A percentile compares a stretch with the other conserved stretches of the same genome.
phyloP scores from a whole-genome alignment of 768 basidiomycete genomes.

The Pholiota conissans region DNA sequence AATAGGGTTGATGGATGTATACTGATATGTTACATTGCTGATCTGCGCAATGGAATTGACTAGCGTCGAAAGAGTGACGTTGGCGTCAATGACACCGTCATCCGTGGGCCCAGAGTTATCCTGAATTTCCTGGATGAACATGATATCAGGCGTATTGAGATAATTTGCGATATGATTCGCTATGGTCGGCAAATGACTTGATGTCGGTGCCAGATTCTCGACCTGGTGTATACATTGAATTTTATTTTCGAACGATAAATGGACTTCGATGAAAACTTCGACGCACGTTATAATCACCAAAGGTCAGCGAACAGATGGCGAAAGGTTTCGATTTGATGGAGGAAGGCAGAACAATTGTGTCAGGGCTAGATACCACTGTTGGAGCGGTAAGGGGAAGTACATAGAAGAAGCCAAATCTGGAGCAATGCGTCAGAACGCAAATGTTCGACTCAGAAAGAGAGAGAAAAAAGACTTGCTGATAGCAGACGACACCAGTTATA shows the following conservation, averaged over 20 bases:
- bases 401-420: constrained; percentile 53
- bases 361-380: constrained; percentile 38
- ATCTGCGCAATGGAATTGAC: constrained; percentile 45
- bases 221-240: constrained; percentile 33
- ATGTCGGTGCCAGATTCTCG: constrained; percentile 55
- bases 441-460: not conserved
- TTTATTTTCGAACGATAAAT: no score
- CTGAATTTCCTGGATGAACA: constrained; percentile 67
- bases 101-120: constrained; percentile 54
- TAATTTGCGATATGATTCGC: constrained; percentile 52
- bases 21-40: constrained; percentile 47
- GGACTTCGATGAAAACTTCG: no score
- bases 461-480: constrained; percentile 37
- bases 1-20: constrained; percentile 49
- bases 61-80: constrained; percentile 51
- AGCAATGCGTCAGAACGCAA: not conserved
- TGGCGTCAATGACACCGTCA: constrained; percentile 54
- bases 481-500: constrained; percentile 56
- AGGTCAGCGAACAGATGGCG: constrained; percentile 45
- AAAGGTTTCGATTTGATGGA: constrained; percentile 31
- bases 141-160: constrained; percentile 53
- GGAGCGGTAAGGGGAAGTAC: constrained; percentile 60
- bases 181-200: constrained; percentile 45
- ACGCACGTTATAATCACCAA: constrained; percentile 62
- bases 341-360: constrained; percentile 35